Conservation (phyloP, 768 basidiomycete species). For the Rhodotorula diobovata region DNA sequence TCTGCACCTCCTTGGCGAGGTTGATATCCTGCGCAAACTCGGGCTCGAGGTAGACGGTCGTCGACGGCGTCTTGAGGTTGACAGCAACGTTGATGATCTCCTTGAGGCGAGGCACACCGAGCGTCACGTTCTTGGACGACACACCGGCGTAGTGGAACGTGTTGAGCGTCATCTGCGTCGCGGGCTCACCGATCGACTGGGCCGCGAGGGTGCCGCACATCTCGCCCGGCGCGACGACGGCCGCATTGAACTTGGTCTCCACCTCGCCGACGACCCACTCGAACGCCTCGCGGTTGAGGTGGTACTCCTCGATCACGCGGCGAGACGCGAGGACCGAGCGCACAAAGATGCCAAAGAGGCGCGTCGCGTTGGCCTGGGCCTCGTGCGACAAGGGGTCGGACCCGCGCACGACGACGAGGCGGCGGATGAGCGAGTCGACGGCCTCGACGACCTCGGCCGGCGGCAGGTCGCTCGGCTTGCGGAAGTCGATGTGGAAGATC, state of each 20-base stretch:
- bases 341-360: slow-evolving; percentile 89
- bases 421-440: slow-evolving; percentile 66
- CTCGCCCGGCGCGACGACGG: slow-evolving; percentile 87
- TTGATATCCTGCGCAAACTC: slow-evolving; percentile 60
- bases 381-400: slow-evolving; percentile 67
- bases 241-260: slow-evolving; percentile 90
- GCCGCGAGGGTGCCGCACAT: slow-evolving; percentile 99
- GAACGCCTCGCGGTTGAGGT: slow-evolving; percentile 86
- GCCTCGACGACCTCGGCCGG: slow-evolving; percentile 79
- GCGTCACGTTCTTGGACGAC: slow-evolving; percentile 98
- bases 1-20: slow-evolving; percentile 80
- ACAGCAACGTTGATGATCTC: slow-evolving; percentile 99
- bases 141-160: slow-evolving; percentile 99
- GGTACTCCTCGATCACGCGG: slow-evolving; percentile 78
- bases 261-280: slow-evolving; percentile 97
- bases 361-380: slow-evolving; percentile 80
- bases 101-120: slow-evolving; percentile 97
- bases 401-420: slow-evolving; percentile 82
- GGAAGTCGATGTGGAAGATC: slow-evolving; percentile 92
- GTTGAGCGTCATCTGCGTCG: slow-evolving; percentile 99
- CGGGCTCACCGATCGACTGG: slow-evolving; percentile 98
- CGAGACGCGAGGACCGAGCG: slow-evolving; percentile 82
- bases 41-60: slow-evolving; percentile 81
- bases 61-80: slow-evolving; percentile 95
- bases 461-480: slow-evolving; percentile 87